Conservation (phyloP, 1,139 yeast genomes). For the Kluyveromyces sp. region DNA sequence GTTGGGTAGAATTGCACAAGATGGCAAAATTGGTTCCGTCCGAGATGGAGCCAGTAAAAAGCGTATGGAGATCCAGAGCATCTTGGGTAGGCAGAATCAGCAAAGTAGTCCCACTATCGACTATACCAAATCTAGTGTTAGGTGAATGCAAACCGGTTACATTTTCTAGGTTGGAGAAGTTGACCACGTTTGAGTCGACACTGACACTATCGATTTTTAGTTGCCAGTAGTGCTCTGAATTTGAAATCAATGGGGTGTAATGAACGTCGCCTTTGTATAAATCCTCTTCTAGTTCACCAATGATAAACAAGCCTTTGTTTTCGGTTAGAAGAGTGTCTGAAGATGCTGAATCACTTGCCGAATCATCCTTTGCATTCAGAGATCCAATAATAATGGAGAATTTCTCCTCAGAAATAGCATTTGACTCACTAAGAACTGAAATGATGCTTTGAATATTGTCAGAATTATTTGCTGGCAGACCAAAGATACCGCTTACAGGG, state of each 20-base stretch:
- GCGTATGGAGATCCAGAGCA: slow-evolving; percentile 47
- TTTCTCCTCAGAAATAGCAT: slow-evolving; percentile 34
- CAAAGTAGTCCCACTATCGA: slow-evolving; percentile 66
- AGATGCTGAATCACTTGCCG: not conserved
- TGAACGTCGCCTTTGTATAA: slow-evolving; percentile 40
- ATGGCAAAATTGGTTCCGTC: slow-evolving; percentile 57
- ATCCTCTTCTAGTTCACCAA: slow-evolving; percentile 39
- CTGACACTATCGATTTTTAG: slow-evolving; percentile 38
- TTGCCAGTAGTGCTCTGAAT: slow-evolving; percentile 47
- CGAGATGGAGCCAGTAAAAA: slow-evolving; percentile 42
- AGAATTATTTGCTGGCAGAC: slow-evolving; percentile 42
- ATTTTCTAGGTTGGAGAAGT: slow-evolving; percentile 28
- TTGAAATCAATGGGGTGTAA: slow-evolving; percentile 37
- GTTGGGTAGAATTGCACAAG: slow-evolving; percentile 43
- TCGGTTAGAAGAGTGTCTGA: slow-evolving; percentile 13
- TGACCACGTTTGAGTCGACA: slow-evolving; percentile 32
- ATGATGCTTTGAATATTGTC: slow-evolving; percentile 36
- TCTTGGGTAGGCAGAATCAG: slow-evolving; percentile 51
- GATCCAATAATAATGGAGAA: slow-evolving; percentile 41
- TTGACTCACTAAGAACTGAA: slow-evolving; percentile 34
- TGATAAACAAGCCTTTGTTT: slow-evolving; percentile 39
- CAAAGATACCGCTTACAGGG: slow-evolving; percentile 55
- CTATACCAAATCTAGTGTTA: slow-evolving; percentile 39
- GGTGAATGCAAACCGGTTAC: slow-evolving; percentile 16
- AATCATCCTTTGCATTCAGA: slow-evolving; percentile 24